These are phyloP conservation scores for Neonothopanus nambi DNA, from an alignment of 1,284 basidiomycete species.

Conservation along the genomic window DNA sequence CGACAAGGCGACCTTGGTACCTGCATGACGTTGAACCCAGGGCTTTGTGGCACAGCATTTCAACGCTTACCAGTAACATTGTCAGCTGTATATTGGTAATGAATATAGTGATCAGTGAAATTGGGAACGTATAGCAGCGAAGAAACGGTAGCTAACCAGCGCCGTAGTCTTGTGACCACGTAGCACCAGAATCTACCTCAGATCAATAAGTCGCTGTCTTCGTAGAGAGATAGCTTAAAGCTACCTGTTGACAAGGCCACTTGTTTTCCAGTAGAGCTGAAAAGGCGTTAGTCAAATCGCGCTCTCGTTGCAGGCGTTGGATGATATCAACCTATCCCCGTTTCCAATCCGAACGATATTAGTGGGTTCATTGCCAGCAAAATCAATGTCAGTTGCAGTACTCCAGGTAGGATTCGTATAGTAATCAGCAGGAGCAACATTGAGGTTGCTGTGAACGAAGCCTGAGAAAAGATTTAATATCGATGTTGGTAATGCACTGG, in stretches of 20 bases:
- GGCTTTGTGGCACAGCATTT: not conserved
- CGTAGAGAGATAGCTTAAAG: no score
- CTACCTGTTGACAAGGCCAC: slow-evolving; percentile 47
- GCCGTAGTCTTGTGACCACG: slow-evolving; percentile 54
- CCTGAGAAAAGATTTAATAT: slow-evolving; percentile 30
- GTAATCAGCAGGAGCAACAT: slow-evolving; percentile 39
- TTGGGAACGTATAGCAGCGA: not conserved
- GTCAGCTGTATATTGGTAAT: not conserved
- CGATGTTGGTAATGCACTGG: not conserved
- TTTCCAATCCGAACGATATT: slow-evolving; percentile 54
- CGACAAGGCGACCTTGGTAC: slow-evolving; percentile 60
- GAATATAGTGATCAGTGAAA: not conserved
- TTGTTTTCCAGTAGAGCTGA: slow-evolving; percentile 47
- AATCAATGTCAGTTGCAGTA: slow-evolving; percentile 55
- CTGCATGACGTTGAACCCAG: slow-evolving; percentile 20
- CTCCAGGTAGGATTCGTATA: slow-evolving; percentile 54
- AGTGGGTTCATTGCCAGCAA: slow-evolving; percentile 53
- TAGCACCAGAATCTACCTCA: slow-evolving; percentile 43
- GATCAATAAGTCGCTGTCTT: not conserved
- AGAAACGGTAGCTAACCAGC: slow-evolving; percentile 29
- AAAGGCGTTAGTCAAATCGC: not conserved
- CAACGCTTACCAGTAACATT: slow-evolving; percentile 12
- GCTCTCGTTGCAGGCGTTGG: no score
- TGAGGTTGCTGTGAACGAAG: slow-evolving; percentile 53
- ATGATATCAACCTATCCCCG: slow-evolving; percentile 39